phyloP scores from a whole-genome alignment of 371 early-diverging fungal species.

The Mortierella sp. region DNA sequence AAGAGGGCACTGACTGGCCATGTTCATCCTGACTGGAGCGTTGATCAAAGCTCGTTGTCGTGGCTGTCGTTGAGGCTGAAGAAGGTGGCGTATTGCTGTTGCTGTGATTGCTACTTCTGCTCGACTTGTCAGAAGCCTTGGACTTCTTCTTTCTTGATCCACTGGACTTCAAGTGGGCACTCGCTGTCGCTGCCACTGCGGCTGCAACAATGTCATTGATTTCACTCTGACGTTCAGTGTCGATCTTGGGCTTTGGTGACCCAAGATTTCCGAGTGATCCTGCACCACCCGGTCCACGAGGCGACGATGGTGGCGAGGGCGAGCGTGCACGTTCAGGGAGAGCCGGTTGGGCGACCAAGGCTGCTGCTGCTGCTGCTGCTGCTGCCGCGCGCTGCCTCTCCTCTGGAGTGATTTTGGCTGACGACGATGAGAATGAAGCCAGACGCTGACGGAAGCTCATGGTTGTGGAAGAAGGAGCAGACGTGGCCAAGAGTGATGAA shows the following conservation, averaged over 20 bases:
- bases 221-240: slow-evolving; percentile 14
- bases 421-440: slow-evolving; percentile 41
- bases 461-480: slow-evolving; percentile 42
- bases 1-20: not conserved
- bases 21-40: not conserved
- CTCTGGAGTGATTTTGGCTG: slow-evolving; percentile 45
- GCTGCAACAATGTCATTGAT: slow-evolving; percentile 50
- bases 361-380: slow-evolving; percentile 40
- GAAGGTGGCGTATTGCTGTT: not conserved
- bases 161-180: slow-evolving; percentile 32
- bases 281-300: slow-evolving; percentile 29
- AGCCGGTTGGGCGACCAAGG: slow-evolving; percentile 23
- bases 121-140: slow-evolving; percentile 22
- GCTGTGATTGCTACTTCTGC: not conserved
- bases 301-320: slow-evolving; percentile 47
- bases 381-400: slow-evolving; percentile 44
- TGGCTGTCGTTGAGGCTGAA: too few species aligned
- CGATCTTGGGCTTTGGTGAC: slow-evolving; percentile 4
- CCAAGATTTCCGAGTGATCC: slow-evolving; percentile 1
- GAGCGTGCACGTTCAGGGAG: slow-evolving; percentile 46
- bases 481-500: slow-evolving; percentile 22
- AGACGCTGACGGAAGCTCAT: slow-evolving; percentile 47
- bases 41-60: not conserved
- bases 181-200: slow-evolving; percentile 43
- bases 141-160: slow-evolving; percentile 46